Percentiles rank a stretch among this genome's conserved stretches.
These are phyloP conservation scores for Aspergillus biplanus DNA, from an alignment of 495 filamentous ascomycete genomes.

Conservation along the genomic window DNA sequence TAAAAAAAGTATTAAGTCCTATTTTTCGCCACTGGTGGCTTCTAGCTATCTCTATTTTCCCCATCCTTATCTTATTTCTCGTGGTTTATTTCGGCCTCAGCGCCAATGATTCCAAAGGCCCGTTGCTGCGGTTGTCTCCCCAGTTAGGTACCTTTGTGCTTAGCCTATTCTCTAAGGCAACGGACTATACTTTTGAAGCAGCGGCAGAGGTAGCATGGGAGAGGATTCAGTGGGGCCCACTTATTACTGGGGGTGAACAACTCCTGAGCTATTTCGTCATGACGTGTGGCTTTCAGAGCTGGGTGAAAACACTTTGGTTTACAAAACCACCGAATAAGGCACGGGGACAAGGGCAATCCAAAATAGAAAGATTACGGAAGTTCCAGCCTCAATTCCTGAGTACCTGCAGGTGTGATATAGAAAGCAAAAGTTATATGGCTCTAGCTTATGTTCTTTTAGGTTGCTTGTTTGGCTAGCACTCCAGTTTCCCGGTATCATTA, in stretches of 20 bases:
- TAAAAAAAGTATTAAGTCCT: too few relatives aligned
- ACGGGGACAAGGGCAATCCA: too few relatives aligned
- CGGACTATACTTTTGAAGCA: neutral
- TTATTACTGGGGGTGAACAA: neutral
- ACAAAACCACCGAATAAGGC: neutral
- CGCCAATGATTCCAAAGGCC: neutral
- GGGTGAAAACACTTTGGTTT: neutral
- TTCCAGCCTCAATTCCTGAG: too few relatives aligned
- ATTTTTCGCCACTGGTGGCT: too few relatives aligned
- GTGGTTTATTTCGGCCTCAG: neutral
- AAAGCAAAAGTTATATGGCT: too few relatives aligned
- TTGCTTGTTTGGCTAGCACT: slow-evolving; percentile 1
- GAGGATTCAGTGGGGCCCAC: neutral
- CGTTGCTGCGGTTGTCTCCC: neutral
- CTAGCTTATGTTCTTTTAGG: too few relatives aligned
- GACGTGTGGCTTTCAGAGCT: neutral
- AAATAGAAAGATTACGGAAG: too few relatives aligned
- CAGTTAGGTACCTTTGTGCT: neutral
- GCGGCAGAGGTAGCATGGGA: neutral
- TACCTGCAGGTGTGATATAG: too few relatives aligned
- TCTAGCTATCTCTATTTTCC: too few relatives aligned
- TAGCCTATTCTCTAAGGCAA: neutral
- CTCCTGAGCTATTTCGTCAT: slow-evolving; percentile 2
- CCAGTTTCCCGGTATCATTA: slow-evolving; percentile 7
- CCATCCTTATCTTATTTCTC: neutral